Percentiles rank a stretch among this genome's conserved stretches.
Conservation (phyloP, 352 stramenopile species). For the Phytopythium helicoides region DNA sequence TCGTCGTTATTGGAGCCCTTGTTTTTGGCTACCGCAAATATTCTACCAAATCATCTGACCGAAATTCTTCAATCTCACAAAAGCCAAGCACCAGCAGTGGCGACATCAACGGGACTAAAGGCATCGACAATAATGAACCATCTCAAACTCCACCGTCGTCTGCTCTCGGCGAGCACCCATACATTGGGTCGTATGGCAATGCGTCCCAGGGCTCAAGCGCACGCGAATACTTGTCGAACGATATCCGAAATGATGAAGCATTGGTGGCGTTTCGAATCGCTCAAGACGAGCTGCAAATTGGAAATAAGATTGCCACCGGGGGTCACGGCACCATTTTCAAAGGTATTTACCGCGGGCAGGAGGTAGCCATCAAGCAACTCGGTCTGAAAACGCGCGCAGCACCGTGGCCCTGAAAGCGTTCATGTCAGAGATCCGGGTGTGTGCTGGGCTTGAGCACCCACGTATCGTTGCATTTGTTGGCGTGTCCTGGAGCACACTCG, state of each 20-base stretch:
- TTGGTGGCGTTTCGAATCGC: slow-evolving; percentile 32
- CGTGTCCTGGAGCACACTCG: slow-evolving; percentile 36
- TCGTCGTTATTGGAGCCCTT: background rate
- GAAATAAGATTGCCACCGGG: slow-evolving; percentile 20
- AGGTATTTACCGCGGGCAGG: slow-evolving; percentile 18
- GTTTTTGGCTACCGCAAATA: slow-evolving; percentile 3
- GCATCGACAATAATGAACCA: background rate
- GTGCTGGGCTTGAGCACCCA: slow-evolving; percentile 29
- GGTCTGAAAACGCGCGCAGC: slow-evolving; percentile 27
- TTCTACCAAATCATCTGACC: background rate
- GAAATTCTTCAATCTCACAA: background rate
- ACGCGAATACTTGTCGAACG: slow-evolving; percentile 28
- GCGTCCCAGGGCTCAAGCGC: background rate
- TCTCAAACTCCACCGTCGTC: background rate
- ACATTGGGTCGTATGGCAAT: background rate
- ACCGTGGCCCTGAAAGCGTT: slow-evolving; percentile 26
- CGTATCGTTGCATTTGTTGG: slow-evolving; percentile 46
- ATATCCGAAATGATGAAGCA: slow-evolving; percentile 42
- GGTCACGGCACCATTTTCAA: slow-evolving; percentile 37
- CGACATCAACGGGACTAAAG: too few species aligned
- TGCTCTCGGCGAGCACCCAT: background rate
- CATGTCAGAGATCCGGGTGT: slow-evolving; percentile 54
- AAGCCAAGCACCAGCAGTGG: background rate
- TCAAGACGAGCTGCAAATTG: slow-evolving; percentile 23
- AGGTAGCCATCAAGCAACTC: slow-evolving; percentile 47